These are phyloP conservation scores for Scenedesmus sp. DNA, from an alignment of 163 green algal species.

Conservation along the genomic window DNA sequence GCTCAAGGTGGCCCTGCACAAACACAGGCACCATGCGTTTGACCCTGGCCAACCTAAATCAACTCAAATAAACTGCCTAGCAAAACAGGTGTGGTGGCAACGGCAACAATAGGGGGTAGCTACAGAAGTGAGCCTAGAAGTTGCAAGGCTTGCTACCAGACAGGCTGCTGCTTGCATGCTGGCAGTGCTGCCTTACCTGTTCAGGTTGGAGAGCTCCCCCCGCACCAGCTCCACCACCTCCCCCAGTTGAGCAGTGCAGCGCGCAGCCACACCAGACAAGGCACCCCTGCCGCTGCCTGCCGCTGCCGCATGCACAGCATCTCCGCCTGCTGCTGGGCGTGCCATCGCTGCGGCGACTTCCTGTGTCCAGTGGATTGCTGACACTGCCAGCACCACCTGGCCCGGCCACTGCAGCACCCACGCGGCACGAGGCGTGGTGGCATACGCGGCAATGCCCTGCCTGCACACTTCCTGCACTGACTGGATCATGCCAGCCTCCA, in stretches of 20 bases:
- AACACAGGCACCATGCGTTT: neutral
- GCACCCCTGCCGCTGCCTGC: conserved; percentile 6
- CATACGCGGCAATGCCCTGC: conserved; percentile 71
- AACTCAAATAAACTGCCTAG: too few relatives aligned
- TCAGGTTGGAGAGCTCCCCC: conserved; percentile 78
- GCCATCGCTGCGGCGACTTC: conserved; percentile 36
- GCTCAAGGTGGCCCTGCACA: conserved; percentile 71
- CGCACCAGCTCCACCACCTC: conserved; percentile 76
- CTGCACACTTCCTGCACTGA: conserved; percentile 69
- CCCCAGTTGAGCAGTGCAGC: conserved; percentile 62
- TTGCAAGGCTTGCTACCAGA: neutral
- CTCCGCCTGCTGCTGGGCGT: neutral
- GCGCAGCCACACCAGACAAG: conserved; percentile 36
- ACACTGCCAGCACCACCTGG: conserved; percentile 84
- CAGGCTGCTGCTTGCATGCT: neutral
- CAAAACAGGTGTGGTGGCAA: too few relatives aligned
- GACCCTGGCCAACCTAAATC: too few relatives aligned
- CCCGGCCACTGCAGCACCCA: conserved; percentile 87
- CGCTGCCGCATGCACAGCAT: conserved; percentile 30
- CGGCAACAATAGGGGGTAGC: too few relatives aligned
- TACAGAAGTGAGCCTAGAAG: too few relatives aligned
- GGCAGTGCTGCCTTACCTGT: conserved; percentile 46
- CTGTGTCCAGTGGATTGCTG: conserved; percentile 84
- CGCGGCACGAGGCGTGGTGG: conserved; percentile 50
- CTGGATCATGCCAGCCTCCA: conserved; percentile 82